These are phyloP conservation scores for Clavariopsis aquatica DNA, from an alignment of 495 filamentous ascomycete genomes.

Conservation along the genomic window DNA sequence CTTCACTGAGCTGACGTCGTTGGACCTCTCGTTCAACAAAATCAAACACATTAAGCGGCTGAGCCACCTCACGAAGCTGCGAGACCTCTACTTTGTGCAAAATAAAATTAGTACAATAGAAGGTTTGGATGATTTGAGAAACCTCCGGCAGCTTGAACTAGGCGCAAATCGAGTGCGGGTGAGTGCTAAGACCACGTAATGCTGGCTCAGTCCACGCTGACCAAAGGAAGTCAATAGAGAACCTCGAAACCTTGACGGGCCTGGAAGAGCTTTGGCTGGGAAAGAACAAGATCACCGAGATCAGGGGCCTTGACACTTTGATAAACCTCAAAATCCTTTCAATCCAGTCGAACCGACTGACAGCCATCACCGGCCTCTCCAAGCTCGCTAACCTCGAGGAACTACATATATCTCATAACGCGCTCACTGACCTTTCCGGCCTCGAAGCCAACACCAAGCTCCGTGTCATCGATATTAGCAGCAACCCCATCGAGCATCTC, in stretches of 20 bases:
- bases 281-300: constrained; percentile 93
- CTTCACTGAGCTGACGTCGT: constrained; percentile 68
- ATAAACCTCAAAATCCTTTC: constrained; percentile 83
- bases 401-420: constrained; percentile 97
- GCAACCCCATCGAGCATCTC: constrained; percentile 79
- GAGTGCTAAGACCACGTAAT: neutral
- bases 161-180: constrained; percentile 88
- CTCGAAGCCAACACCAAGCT: constrained; percentile 69
- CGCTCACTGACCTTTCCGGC: constrained; percentile 73
- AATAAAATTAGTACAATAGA: constrained; percentile 92
- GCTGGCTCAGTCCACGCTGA: constrained; percentile 10
- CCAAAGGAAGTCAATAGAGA: constrained; percentile 72
- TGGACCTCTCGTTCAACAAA: constrained; percentile 98
- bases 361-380: constrained; percentile 71
- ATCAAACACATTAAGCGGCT: constrained; percentile 97
- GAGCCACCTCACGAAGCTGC: constrained; percentile 73
- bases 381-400: constrained; percentile 81
- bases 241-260: constrained; percentile 71
- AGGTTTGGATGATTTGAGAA: constrained; percentile 70
- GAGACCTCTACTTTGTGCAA: constrained; percentile 89
- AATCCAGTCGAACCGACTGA: constrained; percentile 96
- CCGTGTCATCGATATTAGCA: constrained; percentile 82
- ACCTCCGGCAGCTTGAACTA: constrained; percentile 81
- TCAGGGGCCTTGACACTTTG: constrained; percentile 72
- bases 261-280: constrained; percentile 93